Evolutionary conservation across 805 yeast genomes (phyloP).

Genomic region (Zygoascus ofunaensis): DNA sequence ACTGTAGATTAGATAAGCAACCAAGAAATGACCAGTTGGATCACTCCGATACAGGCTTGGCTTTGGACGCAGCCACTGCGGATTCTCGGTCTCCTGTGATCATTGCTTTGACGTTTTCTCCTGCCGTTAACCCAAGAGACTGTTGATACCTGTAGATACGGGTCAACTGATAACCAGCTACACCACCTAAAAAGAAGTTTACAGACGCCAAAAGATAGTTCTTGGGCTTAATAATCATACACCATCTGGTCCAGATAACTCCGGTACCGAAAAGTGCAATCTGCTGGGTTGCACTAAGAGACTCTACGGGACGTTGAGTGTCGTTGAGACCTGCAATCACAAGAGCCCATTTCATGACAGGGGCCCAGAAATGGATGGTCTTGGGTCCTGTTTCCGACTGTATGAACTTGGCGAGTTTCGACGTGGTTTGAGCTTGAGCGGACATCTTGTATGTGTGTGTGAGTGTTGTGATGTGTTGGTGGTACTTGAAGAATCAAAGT

Average conservation of each 20-base stretch:
- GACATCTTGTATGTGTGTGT: conserved; percentile 2
- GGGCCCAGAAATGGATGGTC: conserved; percentile 97
- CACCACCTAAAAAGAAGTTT: conserved; percentile 83
- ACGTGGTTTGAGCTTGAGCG: conserved; percentile 8
- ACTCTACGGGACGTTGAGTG: conserved; percentile 82
- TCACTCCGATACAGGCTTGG: too few relatives aligned
- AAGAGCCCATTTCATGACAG: conserved; percentile 70
- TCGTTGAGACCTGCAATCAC: conserved; percentile 90
- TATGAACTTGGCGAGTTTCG: conserved; percentile 53
- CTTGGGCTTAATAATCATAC: conserved; percentile 83
- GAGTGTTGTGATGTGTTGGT: background rate
- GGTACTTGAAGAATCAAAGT: too few relatives aligned
- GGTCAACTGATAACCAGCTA: conserved; percentile 74
- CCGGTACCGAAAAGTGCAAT: conserved; percentile 85
- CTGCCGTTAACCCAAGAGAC: conserved; percentile 50
- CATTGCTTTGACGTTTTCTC: conserved; percentile 24
- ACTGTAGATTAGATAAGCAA: too few relatives aligned
- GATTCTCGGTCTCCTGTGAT: too few relatives aligned
- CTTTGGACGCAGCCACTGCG: too few relatives aligned
- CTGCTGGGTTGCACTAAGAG: conserved; percentile 82
- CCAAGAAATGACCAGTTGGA: too few relatives aligned
- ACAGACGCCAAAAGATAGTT: conserved; percentile 84
- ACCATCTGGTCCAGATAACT: conserved; percentile 97
- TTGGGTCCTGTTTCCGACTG: conserved; percentile 90
- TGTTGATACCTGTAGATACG: conserved; percentile 65